phyloP scores from a whole-genome alignment of 805 yeast genomes.

The Candida broadrunensis region DNA sequence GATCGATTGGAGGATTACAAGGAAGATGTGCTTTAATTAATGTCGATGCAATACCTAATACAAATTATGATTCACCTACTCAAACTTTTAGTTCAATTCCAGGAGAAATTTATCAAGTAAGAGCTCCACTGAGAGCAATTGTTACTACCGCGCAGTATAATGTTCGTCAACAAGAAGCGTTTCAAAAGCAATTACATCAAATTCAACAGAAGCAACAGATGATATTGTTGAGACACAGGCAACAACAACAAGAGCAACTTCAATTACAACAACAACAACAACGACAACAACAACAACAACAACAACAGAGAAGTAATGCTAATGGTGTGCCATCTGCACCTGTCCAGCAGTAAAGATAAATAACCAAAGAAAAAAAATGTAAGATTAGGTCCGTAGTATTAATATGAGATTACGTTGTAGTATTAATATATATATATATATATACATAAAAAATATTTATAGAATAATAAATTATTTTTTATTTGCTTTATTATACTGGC shows the following conservation, averaged over 20 bases:
- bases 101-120: conserved; percentile 49
- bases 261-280: conserved; percentile 6
- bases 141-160: conserved; percentile 41
- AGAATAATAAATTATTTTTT: background rate
- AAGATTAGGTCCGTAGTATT: no score
- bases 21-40: conserved; percentile 79
- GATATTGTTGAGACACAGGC: conserved; percentile 34
- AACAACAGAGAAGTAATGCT: background rate
- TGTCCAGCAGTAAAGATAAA: no score
- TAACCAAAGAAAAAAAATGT: no score
- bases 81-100: conserved; percentile 55
- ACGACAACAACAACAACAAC: background rate
- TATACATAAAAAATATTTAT: no score
- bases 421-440: no score
- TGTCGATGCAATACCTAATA: conserved; percentile 42
- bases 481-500: conserved; percentile 26
- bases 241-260: conserved; percentile 22
- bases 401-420: no score
- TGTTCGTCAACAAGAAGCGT: conserved; percentile 40
- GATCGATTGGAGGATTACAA: conserved; percentile 67
- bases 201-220: conserved; percentile 39
- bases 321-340: no score
- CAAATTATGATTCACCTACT: conserved; percentile 23
- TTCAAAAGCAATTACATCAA: conserved; percentile 42
- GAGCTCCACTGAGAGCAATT: conserved; percentile 46